Conservation (phyloP, 192 early-diverging fungal genomes). For the Coemansia sp. region DNA sequence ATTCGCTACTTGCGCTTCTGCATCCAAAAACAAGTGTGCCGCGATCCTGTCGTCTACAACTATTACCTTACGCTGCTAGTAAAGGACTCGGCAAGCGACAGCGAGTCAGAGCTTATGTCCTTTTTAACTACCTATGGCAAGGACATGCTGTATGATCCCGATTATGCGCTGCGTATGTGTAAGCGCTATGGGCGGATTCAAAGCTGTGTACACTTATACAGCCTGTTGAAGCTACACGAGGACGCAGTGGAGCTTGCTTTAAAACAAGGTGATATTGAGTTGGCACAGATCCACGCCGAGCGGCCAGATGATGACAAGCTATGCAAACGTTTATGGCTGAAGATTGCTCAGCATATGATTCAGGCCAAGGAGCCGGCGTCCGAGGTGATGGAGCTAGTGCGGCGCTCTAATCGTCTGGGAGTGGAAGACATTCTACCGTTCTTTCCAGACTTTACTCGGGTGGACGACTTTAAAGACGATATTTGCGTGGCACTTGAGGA, state of each 20-base stretch:
- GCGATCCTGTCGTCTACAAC: slow-evolving; percentile 91
- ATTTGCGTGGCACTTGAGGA: slow-evolving; percentile 87
- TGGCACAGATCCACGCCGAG: slow-evolving; percentile 90
- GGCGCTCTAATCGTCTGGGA: slow-evolving; percentile 71
- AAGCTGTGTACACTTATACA: slow-evolving; percentile 88
- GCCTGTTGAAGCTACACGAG: slow-evolving; percentile 81
- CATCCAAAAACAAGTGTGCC: slow-evolving; percentile 70
- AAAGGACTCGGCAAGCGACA: slow-evolving; percentile 37
- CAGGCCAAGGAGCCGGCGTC: slow-evolving; percentile 82
- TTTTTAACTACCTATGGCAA: slow-evolving; percentile 73
- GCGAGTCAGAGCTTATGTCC: slow-evolving; percentile 68
- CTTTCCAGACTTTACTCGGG: slow-evolving; percentile 96
- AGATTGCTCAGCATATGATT: slow-evolving; percentile 89
- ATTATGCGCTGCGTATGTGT: slow-evolving; percentile 89
- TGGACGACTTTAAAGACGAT: slow-evolving; percentile 98
- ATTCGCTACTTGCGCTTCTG: slow-evolving; percentile 86
- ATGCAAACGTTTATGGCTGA: slow-evolving; percentile 87
- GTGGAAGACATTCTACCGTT: slow-evolving; percentile 96
- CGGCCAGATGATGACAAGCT: slow-evolving; percentile 85
- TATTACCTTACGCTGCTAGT: slow-evolving; percentile 67
- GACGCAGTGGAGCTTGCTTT: slow-evolving; percentile 90
- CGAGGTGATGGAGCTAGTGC: slow-evolving; percentile 81
- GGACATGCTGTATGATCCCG: slow-evolving; percentile 82
- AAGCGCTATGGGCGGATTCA: slow-evolving; percentile 77
- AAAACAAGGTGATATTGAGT: slow-evolving; percentile 78